phyloP scores from a whole-genome alignment of 139 green algal species.

The Haematococcus sp. region DNA sequence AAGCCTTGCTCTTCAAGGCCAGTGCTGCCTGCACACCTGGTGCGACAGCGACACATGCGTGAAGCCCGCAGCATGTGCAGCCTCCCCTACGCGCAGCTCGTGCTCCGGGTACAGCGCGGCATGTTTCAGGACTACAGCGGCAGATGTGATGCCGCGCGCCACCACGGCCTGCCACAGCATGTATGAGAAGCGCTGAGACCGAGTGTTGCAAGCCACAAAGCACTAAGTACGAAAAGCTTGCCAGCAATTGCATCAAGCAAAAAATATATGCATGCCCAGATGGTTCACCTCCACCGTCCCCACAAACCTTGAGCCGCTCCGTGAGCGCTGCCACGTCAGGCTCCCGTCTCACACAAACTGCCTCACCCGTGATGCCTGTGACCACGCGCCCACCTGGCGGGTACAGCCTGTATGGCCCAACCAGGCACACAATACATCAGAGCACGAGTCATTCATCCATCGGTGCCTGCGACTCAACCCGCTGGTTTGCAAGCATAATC shows the following conservation, averaged over 20 bases:
- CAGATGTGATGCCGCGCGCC: conserved; percentile 67
- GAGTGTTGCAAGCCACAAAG: not conserved
- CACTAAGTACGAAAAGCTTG: not conserved
- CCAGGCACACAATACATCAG: too few relatives aligned
- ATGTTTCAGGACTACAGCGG: conserved; percentile 95
- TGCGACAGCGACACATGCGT: conserved; percentile 48
- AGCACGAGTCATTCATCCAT: too few relatives aligned
- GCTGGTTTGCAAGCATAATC: too few relatives aligned
- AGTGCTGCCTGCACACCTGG: too few relatives aligned
- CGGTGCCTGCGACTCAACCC: too few relatives aligned
- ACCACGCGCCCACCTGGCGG: conserved; percentile 30
- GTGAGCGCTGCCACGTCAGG: conserved; percentile 62
- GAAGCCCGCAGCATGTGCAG: conserved; percentile 78
- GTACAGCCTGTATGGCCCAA: conserved; percentile 31
- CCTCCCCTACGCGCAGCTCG: conserved; percentile 68
- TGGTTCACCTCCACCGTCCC: too few relatives aligned
- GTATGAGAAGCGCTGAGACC: not conserved
- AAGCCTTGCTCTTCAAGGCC: too few relatives aligned
- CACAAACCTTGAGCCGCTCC: conserved; percentile 47
- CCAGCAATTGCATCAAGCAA: conserved; percentile 26
- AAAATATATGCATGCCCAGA: too few relatives aligned
- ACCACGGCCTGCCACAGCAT: conserved; percentile 49
- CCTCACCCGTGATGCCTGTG: conserved; percentile 73
- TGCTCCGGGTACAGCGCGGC: conserved; percentile 87
- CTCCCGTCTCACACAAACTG: conserved; percentile 57